Conservation (phyloP, 73 alveolate genomes). For the Symbiodinium pilosum region DNA sequence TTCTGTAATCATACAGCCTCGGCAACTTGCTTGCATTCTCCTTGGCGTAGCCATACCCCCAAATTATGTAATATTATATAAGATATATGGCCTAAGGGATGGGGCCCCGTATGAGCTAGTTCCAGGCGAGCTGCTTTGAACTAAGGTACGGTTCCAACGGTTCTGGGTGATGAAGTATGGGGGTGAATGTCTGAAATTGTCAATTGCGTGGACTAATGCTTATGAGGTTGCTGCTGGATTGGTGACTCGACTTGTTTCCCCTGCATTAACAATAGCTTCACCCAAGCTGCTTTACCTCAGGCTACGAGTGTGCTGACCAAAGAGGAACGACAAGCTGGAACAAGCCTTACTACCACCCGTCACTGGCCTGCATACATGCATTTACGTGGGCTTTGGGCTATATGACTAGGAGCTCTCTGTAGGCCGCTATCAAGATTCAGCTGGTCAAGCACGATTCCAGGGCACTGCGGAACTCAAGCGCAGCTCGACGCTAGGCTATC, state of each 20-base stretch:
- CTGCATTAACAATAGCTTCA: neutral
- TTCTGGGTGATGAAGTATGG: conserved; percentile 42
- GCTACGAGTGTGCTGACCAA: neutral
- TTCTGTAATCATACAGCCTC: neutral
- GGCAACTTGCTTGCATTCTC: no score
- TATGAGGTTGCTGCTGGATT: neutral
- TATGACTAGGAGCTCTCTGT: neutral
- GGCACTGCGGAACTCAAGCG: neutral
- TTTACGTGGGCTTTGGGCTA: neutral
- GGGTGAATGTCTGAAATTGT: neutral
- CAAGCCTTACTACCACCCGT: neutral
- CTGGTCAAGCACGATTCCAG: neutral
- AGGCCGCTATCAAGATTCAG: neutral
- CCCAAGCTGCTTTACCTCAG: neutral
- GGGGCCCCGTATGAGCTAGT: no score
- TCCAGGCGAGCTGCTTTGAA: no score
- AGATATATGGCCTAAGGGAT: no score
- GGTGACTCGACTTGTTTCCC: neutral
- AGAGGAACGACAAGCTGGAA: neutral
- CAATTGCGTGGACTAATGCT: conserved; percentile 9
- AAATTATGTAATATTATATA: no score
- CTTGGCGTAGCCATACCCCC: no score
- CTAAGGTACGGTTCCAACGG: neutral
- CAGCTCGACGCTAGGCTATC: neutral
- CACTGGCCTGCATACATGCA: neutral